Evolutionary conservation across 192 early-diverging fungal genomes (phyloP), one percentile per base, ranked within the genome.

Genomic region (Backusella macrospora): DNA sequence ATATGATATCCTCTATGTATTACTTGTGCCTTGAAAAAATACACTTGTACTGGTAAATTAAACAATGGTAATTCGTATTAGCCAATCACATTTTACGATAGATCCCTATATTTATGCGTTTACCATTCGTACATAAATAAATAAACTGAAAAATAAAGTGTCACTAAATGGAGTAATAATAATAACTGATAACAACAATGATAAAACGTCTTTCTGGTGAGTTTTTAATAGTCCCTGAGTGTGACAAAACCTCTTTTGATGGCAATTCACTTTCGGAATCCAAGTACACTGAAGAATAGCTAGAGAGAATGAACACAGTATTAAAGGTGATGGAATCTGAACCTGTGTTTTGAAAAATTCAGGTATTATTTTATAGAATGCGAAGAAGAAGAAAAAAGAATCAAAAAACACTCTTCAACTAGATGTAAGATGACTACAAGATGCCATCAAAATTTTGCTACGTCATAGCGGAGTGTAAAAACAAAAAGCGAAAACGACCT

Each of bases 301-400:
- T 93, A 5, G 76, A 82, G 3, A 82, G 81, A 42, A 73, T 86
- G 71, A 71, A 84, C 71, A 90, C 86, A 70, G 77, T 94, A 2
- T 80, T 90, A 10, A 69, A 77, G 12, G 73, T 93, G 18, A 75
- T 94, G 64, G 85, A 89, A 42, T 84, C 82, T 34, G 92, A 96
- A 73, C 88, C 90, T 4, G 87, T 85, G n/a, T 12, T 93, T 96
- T 74, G 85, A 88, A 65, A 86, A 93, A 77, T 87, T 85, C 12
- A 73, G 90, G 29, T 81, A 86, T 65, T 93, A 92, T 79, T 95
- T 86, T 73, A 81, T 87, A 75, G 87, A 89, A 68, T 88, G 95
- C 47, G 76, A 82, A 14, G 92, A 94, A 18, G 82, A 84, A 44
- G 85, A 93, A 73, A 75, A 85, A 26, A 76, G 82, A n/a, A n/a